Base-by-base conservation (phyloP, 2,329 filamentous ascomycete genomes). In the Apiospora phragmitis region DNA sequence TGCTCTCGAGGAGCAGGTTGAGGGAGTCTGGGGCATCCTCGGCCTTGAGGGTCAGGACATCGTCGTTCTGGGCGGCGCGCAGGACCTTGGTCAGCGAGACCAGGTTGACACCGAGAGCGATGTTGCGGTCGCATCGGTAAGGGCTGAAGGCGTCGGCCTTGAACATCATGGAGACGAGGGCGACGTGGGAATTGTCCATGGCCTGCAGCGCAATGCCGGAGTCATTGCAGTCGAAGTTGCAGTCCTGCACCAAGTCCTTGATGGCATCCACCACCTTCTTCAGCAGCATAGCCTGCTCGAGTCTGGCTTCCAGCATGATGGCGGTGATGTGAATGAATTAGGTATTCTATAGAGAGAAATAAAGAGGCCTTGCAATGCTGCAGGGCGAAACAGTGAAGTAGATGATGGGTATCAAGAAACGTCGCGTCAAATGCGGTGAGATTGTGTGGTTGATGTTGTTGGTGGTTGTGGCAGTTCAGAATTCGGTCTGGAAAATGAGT, bases 171-270 rank as follows among this genome's bases (percentile, higher is more conserved):
- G 96, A 98, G 69, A 99, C 96, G 70, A 99, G 93, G 73, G 96
- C 96, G 78, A 99, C 96, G 85, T 99, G 96, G 68, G 95, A 98
- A 90, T 98, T 99, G 88, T 99, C 96, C 97, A 99, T 99, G 80
- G 96, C 96, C 85, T 99, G 96, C 70, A 99, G 93, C 68, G 95
- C 95, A 80, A 99, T 96, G 73, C 96, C 96, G 70, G 94, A 95
- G 88, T 99, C 97, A 92, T 98, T 99, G 92, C 97, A 99, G 89
- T 99, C 96, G 86, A 99, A 99, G 86, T 99, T 99, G 91, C 96
- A 99, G 86, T 99, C 96, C 85, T 98, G 96, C 69, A 99, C 96
- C 68, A 99, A 91, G 80, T 99, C 96, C 85, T 98, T 98, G 91
- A 99, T 98, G 78, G 97, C 94, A 82, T 99, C 97, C 79, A 99